These are phyloP conservation scores for Pythium pyrilobum DNA, from an alignment of 352 stramenopile genomes.

Conservation along the genomic window DNA sequence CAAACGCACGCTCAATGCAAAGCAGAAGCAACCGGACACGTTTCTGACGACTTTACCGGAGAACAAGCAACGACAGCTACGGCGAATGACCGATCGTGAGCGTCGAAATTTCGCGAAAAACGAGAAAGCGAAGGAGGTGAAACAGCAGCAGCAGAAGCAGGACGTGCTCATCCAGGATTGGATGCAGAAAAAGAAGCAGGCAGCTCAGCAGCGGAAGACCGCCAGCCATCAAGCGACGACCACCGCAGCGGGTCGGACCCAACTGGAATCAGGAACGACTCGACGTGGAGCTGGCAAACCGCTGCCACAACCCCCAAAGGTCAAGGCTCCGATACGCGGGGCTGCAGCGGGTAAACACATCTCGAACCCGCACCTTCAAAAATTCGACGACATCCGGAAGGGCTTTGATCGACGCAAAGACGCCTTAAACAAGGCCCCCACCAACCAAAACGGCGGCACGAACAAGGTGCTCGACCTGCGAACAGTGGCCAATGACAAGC, in stretches of 20 bases:
- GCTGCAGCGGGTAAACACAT: constrained; percentile 53
- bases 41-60: constrained; percentile 60
- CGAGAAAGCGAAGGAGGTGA: constrained; percentile 37
- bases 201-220: constrained; percentile 46
- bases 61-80: constrained; percentile 53
- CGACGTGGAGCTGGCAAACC: constrained; percentile 10
- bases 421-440: constrained; percentile 31
- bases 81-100: constrained; percentile 59
- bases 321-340: constrained; percentile 36
- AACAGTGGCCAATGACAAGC: constrained; percentile 1
- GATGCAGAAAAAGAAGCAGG: constrained; percentile 63
- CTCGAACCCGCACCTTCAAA: constrained; percentile 50
- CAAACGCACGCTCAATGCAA: constrained; percentile 28
- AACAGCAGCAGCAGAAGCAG: constrained; percentile 41
- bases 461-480: constrained; percentile 23
- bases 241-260: background rate
- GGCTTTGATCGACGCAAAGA: constrained; percentile 53
- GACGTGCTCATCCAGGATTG: constrained; percentile 71
- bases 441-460: constrained; percentile 9
- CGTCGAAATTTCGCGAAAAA: constrained; percentile 52
- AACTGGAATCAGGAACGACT: background rate
- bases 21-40: constrained; percentile 26
- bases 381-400: constrained; percentile 64
- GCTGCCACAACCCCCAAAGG: constrained; percentile 32
- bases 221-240: constrained; percentile 22